Evolutionary conservation across 768 basidiomycete genomes (phyloP), one percentile per base, ranked within the genome.

Genomic region (Guyanaporus albipodus): DNA sequence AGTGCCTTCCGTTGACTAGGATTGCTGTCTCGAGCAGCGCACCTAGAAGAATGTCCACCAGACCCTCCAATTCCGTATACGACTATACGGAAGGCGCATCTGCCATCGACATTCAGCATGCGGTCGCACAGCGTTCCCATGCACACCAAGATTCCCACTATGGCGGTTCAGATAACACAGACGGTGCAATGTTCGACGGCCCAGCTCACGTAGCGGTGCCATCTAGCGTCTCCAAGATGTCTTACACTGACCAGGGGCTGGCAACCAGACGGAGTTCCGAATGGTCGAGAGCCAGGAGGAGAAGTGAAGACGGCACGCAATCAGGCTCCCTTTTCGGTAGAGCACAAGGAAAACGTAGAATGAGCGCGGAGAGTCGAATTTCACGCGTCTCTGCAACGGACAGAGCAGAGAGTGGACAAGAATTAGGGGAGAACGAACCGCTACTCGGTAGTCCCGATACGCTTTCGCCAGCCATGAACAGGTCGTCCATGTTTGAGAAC

Each of bases 81-180:
- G 91, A 93, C 69, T 93, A 93, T 63, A 91, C 91, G 2, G 91
- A 93, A 56, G 90, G 89, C 32, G 91, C 91, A 27, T 84, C 87
- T 10, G 73, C 80, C 7, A 70, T 80, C 24, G 91, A 91, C 50
- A 90, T 94, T 35, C 66, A 78, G 48, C 65, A 72, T 52, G 89
- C 77, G 15, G 55, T 85, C n/a, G 68, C 69, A 28, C 77, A 73
- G 52, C 71, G 57, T 42, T 72, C 73, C 34, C 75, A 68, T 26
- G 67, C 78, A n/a, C 74, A 86, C 33, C 76, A 82, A 17, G 79
- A 87, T 57, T 90, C 90, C 5, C 80, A 82, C 41, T 76, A 79
- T 41, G 80, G 76, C 32, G 53, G 33, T 17, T 42, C 50, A 9
- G 79, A 76, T 50, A 77, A 79, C 54, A 79, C 73, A 39, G 79